These are phyloP conservation scores for Cyclotella distinguenda DNA, from an alignment of 108 stramenopile genomes.

Conservation along the genomic window DNA sequence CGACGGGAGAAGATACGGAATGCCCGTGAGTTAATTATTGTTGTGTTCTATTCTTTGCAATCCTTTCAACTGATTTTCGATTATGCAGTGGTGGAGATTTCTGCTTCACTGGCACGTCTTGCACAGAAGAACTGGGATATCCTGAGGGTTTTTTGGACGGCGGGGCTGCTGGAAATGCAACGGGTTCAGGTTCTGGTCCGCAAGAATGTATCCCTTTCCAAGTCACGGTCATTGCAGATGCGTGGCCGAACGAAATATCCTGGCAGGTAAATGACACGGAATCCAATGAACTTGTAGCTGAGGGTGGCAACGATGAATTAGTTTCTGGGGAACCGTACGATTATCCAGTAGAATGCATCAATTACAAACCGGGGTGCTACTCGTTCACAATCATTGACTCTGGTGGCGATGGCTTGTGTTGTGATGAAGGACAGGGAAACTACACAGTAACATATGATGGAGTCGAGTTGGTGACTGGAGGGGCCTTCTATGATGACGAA, in stretches of 20 bases:
- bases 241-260: constrained; percentile 45
- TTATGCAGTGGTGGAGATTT: constrained; percentile 16
- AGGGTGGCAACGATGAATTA: constrained; percentile 29
- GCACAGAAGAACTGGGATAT: constrained; percentile 44
- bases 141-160: constrained; percentile 20
- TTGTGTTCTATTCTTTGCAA: not conserved
- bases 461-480: constrained; percentile 22
- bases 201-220: constrained; percentile 37
- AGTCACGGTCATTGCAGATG: constrained; percentile 37
- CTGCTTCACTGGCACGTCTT: constrained; percentile 35
- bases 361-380: constrained; percentile 27
- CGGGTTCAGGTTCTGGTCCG: not conserved
- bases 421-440: constrained; percentile 41
- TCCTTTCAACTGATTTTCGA: not conserved
- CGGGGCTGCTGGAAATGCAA: no score
- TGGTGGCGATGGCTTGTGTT: constrained; percentile 54
- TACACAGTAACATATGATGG: constrained; percentile 41
- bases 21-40: constrained; percentile 9
- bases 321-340: constrained; percentile 23
- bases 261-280: constrained; percentile 32
- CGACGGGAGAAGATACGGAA: constrained; percentile 23
- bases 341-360: constrained; percentile 31
- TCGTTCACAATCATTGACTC: constrained; percentile 36
- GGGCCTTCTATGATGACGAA: constrained; percentile 36
- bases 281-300: constrained; percentile 23